Conservation (phyloP, 176 grass and related monocot species). For the Thinopyrum elongatum region DNA sequence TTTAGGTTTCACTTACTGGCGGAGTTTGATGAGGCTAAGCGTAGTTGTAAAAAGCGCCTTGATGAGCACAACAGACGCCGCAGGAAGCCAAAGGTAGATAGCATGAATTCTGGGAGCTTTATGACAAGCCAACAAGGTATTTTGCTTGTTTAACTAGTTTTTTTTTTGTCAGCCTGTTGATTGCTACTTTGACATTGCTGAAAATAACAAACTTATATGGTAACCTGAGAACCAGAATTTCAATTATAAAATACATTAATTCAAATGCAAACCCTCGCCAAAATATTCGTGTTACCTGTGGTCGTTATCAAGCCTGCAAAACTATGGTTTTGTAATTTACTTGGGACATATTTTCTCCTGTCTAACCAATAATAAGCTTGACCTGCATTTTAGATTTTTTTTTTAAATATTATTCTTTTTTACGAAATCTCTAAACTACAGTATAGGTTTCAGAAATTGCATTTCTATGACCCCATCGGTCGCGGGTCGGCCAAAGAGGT, state of each 20-base stretch:
- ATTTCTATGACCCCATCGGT: too few species aligned
- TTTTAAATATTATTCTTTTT: too few species aligned
- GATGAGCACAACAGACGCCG: constrained; percentile 89
- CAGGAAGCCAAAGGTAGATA: constrained; percentile 76
- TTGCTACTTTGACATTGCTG: not conserved
- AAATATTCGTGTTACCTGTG: not conserved
- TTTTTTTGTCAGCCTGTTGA: not conserved
- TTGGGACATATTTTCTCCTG: not conserved
- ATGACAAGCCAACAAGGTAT: constrained; percentile 86
- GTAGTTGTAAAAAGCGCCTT: constrained; percentile 91
- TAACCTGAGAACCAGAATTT: not conserved
- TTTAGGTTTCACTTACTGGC: constrained; percentile 81
- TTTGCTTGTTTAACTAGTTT: constrained; percentile 23
- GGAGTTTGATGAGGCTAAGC: constrained; percentile 92
- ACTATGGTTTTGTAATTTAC: not conserved
- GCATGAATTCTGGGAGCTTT: constrained; percentile 51
- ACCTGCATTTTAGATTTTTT: not conserved
- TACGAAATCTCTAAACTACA: too few species aligned
- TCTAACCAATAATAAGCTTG: not conserved
- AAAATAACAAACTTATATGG: not conserved
- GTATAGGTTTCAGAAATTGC: too few species aligned
- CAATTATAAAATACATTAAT: not conserved
- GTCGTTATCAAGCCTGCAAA: not conserved
- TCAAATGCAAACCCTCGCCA: not conserved
- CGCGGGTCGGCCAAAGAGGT: too few species aligned